A percentile compares a stretch with the other conserved stretches of the same genome.
These are phyloP conservation scores for Gentiana straminea DNA, from an alignment of 257 asterid species.

Conservation along the genomic window DNA sequence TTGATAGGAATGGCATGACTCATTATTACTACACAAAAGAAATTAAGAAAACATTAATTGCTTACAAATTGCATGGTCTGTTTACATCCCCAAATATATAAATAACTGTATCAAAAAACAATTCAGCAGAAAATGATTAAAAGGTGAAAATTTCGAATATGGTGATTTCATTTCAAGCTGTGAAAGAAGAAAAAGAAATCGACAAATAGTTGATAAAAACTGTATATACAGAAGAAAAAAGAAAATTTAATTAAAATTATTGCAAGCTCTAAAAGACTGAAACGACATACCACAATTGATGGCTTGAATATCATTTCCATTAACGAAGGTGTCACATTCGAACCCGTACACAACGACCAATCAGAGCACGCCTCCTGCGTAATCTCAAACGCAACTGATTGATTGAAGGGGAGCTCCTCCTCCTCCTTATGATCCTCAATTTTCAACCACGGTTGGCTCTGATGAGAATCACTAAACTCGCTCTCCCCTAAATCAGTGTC, in stretches of 20 bases:
- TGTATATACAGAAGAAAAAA: not conserved
- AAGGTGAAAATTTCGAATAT: no score
- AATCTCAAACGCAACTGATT: conserved; percentile 3
- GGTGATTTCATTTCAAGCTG: no score
- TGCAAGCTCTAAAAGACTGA: not conserved
- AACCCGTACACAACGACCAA: conserved; percentile 9
- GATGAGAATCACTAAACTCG: conserved; percentile 13
- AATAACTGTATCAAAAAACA: no score
- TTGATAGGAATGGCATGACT: no score
- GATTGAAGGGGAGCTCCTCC: not conserved
- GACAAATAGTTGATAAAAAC: not conserved
- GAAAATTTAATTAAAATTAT: not conserved
- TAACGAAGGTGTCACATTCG: conserved; percentile 3
- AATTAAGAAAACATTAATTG: no score
- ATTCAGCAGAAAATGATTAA: no score
- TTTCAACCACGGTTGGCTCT: conserved; percentile 22
- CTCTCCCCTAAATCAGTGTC: conserved; percentile 12
- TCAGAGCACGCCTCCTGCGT: conserved; percentile 9
- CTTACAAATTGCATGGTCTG: no score
- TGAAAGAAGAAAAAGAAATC: no score
- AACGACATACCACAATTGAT: conserved; percentile 10
- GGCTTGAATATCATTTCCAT: conserved; percentile 11
- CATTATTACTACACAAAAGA: no score
- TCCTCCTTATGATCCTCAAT: conserved; percentile 1
- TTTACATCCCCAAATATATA: no score